Base-by-base conservation (phyloP, 768 basidiomycete species). In the Wakefieldia striispora region DNA sequence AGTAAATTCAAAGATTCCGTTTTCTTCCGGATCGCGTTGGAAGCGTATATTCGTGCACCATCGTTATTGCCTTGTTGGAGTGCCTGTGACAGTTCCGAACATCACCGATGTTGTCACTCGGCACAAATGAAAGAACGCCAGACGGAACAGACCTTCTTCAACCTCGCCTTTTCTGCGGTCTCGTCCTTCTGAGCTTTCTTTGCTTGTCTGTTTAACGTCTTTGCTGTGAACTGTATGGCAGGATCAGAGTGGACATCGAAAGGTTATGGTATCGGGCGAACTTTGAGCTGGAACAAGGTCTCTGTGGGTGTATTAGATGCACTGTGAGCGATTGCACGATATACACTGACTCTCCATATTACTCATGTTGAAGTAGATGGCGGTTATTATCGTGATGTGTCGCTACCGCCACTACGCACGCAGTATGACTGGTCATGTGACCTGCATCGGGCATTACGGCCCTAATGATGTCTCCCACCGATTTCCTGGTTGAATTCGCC, bases 141-240 rank as follows among this genome's bases (percentile, higher is more conserved):
- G 41, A 38, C 16, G 10, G 33, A 31, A 59, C 69, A 26, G 43
- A 90, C 95, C 87, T 95, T 97, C 80, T 99, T 99, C 40, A 99
- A 72, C 54, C 88, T 86, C 43, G 83, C 57, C 71, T 93, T 97
- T 76, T 99, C 97, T 0, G 80, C 58, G 33, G 77, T 79, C 74
- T 99, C 97, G 65, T 98, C 95, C 64, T 95, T 98, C 70, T 93
- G 83, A 0, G 97, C 95, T 71, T 98, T 98, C 78, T 92, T 95
- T 4, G 97, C 93, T 72, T 99, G 97, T 43, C 90, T 81, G 67
- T 79, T 88, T 19, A 99, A 80, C 31, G 91, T 84, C 81, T 98
- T 99, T 54, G 97, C 94, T 17, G 97, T 99, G 77, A 99, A 98
- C 95, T 99, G 54, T 53, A 42, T 17, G 41, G 21, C 24, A 39